Evolutionary conservation across 176 grass and related monocot species (phyloP).

Genomic region (bread wheat (Triticum aestivum)): DNA sequence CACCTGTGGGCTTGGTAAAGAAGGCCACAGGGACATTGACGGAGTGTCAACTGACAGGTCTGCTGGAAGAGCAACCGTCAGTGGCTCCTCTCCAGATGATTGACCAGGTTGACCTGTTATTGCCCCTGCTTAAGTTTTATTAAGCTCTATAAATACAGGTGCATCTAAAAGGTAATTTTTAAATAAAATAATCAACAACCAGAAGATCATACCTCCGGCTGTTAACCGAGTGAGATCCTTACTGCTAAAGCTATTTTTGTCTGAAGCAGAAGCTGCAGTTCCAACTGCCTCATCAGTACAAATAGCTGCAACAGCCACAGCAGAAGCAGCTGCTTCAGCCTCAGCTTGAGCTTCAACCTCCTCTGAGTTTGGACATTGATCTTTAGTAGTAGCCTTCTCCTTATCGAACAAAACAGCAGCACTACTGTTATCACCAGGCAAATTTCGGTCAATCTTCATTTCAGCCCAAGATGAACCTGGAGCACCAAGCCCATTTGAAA

Average conservation of each 20-base stretch:
- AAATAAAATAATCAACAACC: slow-evolving; percentile 26
- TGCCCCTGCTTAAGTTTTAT: slow-evolving; percentile 34
- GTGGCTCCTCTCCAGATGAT: slow-evolving; percentile 65
- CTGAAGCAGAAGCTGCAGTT: slow-evolving; percentile 45
- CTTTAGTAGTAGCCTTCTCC: slow-evolving; percentile 41
- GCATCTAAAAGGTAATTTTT: slow-evolving; percentile 16
- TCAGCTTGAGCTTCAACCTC: slow-evolving; percentile 64
- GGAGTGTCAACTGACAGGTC: slow-evolving; percentile 95
- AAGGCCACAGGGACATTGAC: slow-evolving; percentile 72
- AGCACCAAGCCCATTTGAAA: slow-evolving; percentile 70
- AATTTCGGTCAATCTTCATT: slow-evolving; percentile 49
- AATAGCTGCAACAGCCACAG: slow-evolving; percentile 93
- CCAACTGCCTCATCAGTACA: slow-evolving; percentile 71
- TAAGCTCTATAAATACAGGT: slow-evolving; percentile 29
- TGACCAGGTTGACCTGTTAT: slow-evolving; percentile 47
- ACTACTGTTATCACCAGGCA: slow-evolving; percentile 40
- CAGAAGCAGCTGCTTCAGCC: slow-evolving; percentile 95
- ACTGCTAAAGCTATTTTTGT: slow-evolving; percentile 58
- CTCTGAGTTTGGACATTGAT: slow-evolving; percentile 44
- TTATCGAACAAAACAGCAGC: slow-evolving; percentile 50
- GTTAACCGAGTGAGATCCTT: slow-evolving; percentile 49
- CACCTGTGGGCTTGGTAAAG: slow-evolving; percentile 74
- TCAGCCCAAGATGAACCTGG: slow-evolving; percentile 75
- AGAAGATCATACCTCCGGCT: slow-evolving; percentile 56
- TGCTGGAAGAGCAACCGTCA: slow-evolving; percentile 86